These are phyloP conservation scores for Castanospermum australe DNA, from an alignment of 306 rosid genomes.

Conservation along the genomic window DNA sequence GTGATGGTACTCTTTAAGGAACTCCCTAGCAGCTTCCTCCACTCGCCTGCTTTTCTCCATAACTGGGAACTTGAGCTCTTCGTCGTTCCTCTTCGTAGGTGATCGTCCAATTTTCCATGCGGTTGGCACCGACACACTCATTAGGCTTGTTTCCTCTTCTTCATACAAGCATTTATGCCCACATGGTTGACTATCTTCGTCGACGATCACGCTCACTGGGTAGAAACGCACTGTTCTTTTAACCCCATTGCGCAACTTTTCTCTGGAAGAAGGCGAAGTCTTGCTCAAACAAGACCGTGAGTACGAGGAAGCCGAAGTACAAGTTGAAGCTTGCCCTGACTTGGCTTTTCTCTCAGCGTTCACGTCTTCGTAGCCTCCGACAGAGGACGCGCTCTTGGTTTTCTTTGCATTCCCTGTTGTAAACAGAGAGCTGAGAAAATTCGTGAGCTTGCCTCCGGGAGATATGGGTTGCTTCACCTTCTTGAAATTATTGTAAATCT, in stretches of 20 bases:
- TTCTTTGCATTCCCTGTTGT: slow-evolving; percentile 38
- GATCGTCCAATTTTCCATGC: slow-evolving; percentile 65
- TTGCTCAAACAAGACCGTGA: slow-evolving; percentile 84
- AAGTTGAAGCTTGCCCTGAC: slow-evolving; percentile 47
- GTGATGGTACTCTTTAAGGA: slow-evolving; percentile 52
- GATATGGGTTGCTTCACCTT: slow-evolving; percentile 93
- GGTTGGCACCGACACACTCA: slow-evolving; percentile 49
- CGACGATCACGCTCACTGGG: slow-evolving; percentile 78
- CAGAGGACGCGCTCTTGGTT: slow-evolving; percentile 18
- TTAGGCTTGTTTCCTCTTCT: slow-evolving; percentile 27
- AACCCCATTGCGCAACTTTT: slow-evolving; percentile 47
- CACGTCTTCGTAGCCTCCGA: slow-evolving; percentile 16
- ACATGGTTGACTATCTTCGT: slow-evolving; percentile 60
- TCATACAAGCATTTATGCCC: slow-evolving; percentile 64
- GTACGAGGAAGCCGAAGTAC: slow-evolving; percentile 81
- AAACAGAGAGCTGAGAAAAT: slow-evolving; percentile 70
- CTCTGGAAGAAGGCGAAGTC: slow-evolving; percentile 55
- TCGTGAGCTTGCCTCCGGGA: slow-evolving; percentile 72
- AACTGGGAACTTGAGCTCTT: slow-evolving; percentile 27
- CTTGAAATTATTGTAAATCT: slow-evolving; percentile 77
- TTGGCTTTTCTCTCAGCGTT: slow-evolving; percentile 35
- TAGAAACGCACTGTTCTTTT: slow-evolving; percentile 74
- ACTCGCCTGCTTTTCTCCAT: slow-evolving; percentile 38
- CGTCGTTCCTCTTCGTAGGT: slow-evolving; percentile 31
- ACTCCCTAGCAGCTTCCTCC: slow-evolving; percentile 51